These are phyloP conservation scores for Tetraselmis chui DNA, from an alignment of 139 green algal genomes.

Conservation along the genomic window DNA sequence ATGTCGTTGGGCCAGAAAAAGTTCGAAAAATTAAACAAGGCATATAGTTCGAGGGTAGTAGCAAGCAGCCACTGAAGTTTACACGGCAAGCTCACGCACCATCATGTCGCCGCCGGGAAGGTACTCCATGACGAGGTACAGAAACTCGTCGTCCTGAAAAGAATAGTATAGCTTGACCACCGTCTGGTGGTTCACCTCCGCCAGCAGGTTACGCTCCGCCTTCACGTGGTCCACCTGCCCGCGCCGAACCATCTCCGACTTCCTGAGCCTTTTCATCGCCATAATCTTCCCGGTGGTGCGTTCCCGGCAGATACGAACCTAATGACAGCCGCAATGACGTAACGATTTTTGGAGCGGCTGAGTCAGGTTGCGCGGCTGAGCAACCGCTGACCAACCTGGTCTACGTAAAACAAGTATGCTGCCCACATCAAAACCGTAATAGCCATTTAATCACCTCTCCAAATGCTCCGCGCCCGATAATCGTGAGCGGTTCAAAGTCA, in stretches of 20 bases:
- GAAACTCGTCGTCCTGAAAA: slow-evolving; percentile 89
- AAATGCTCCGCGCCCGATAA: slow-evolving; percentile 95
- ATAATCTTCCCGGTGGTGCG: slow-evolving; percentile 72
- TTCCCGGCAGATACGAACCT: slow-evolving; percentile 84
- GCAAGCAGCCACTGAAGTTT: background rate
- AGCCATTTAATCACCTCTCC: no score
- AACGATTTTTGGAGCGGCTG: background rate
- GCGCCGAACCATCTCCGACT: slow-evolving; percentile 89
- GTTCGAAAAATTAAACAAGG: background rate
- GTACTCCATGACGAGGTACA: slow-evolving; percentile 99
- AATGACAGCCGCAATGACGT: no score
- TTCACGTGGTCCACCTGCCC: slow-evolving; percentile 90
- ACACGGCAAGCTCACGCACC: slow-evolving; percentile 27
- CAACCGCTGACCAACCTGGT: no score
- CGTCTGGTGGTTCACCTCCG: slow-evolving; percentile 78
- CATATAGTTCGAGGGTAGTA: background rate
- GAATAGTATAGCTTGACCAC: slow-evolving; percentile 92
- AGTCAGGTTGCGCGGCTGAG: background rate
- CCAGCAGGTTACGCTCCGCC: slow-evolving; percentile 91
- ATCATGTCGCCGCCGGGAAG: slow-evolving; percentile 94
- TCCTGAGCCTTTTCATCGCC: slow-evolving; percentile 97
- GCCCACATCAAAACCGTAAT: no score
- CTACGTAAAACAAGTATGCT: background rate
- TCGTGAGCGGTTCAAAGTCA: slow-evolving; percentile 92
- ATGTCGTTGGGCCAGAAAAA: background rate